phyloP scores from a whole-genome alignment of 495 filamentous ascomycete species.

The Pseudotulostoma volvatum region DNA sequence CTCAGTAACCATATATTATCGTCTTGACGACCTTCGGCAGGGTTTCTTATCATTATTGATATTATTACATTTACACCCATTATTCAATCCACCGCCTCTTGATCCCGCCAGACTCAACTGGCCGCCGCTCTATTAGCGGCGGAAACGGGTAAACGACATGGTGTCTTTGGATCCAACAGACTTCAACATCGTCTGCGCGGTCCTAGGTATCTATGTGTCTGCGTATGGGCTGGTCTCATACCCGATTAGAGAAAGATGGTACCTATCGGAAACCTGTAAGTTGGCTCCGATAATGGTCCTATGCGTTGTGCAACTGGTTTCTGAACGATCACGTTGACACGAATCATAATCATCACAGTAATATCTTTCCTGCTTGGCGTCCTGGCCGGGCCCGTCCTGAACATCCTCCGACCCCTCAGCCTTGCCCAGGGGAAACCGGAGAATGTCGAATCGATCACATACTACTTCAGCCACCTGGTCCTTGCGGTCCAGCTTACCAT shows the following conservation, averaged over 20 bases:
- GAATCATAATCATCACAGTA: constrained; percentile 48
- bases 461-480: constrained; percentile 58
- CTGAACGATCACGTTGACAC: constrained; percentile 20
- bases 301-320: too few relatives aligned
- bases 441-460: constrained; percentile 35
- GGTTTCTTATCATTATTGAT: too few relatives aligned
- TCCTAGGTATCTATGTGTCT: constrained; percentile 57
- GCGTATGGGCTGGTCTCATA: constrained; percentile 58
- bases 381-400: constrained; percentile 17
- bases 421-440: constrained; percentile 38
- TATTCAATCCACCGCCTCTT: too few relatives aligned
- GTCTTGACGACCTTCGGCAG: too few relatives aligned
- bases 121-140: too few relatives aligned
- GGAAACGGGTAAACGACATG: too few relatives aligned
- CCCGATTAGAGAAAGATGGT: not conserved
- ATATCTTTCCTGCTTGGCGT: constrained; percentile 9
- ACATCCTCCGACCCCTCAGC: constrained; percentile 46
- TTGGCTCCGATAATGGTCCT: too few relatives aligned
- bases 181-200: constrained; percentile 57
- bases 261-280: not conserved
- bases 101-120: too few relatives aligned
- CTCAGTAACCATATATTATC: too few relatives aligned
- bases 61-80: too few relatives aligned
- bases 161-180: constrained; percentile 37
- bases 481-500: constrained; percentile 64